phyloP scores from a whole-genome alignment of 768 basidiomycete genomes.

The Royoungia palumana region DNA sequence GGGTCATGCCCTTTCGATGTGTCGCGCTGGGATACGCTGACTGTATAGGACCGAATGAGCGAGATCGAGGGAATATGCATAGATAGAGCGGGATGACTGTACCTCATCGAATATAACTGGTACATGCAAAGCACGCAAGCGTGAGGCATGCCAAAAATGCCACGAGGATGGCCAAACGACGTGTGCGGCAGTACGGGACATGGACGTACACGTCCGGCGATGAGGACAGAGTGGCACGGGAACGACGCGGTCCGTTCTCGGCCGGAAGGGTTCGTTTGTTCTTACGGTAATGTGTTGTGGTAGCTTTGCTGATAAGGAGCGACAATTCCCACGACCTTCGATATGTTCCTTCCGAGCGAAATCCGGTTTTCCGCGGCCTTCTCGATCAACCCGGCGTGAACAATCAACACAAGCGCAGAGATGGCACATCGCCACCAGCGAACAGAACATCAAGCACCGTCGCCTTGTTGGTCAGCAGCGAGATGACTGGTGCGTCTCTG shows the following conservation, averaged over 20 bases:
- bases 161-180: constrained; percentile 42
- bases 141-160: constrained; percentile 46
- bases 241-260: no score
- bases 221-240: no score
- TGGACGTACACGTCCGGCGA: no score
- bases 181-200: constrained; percentile 26
- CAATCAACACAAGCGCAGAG: constrained; percentile 66
- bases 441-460: constrained; percentile 92
- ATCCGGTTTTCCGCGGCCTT: constrained; percentile 46
- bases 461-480: constrained; percentile 85
- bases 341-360: no score
- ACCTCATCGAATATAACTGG: constrained; percentile 64
- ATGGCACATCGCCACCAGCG: constrained; percentile 71
- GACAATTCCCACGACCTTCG: no score
- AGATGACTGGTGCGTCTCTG: constrained; percentile 67
- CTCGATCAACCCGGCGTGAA: constrained; percentile 53
- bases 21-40: constrained; percentile 17
- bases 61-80: constrained; percentile 18
- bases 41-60: constrained; percentile 15
- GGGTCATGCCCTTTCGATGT: constrained; percentile 1
- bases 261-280: no score
- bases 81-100: constrained; percentile 29
- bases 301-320: no score
- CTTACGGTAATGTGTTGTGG: no score
- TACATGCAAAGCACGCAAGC: constrained; percentile 55